Evolutionary conservation across 305 asterid genomes (phyloP), one percentile per base, ranked within the genome.

Genomic region (Fraxinus albicans): DNA sequence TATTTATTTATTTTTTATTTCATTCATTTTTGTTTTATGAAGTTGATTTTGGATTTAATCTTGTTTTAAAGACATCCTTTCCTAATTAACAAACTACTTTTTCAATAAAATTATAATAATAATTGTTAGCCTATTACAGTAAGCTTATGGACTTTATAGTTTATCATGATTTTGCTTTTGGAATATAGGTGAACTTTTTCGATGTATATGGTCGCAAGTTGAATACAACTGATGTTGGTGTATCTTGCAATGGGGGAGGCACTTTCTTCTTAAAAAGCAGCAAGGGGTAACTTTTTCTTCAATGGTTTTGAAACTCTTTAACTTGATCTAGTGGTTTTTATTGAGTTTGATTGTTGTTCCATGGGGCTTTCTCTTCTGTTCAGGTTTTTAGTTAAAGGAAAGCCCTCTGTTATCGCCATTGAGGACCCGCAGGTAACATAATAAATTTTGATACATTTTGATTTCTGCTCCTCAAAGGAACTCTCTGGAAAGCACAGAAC

Each of bases 131-230:
- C 19, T 55, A 33, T 72, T 33, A 34, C 40, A 31, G 19, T 69
- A 69, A 69, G 38, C 63, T 85, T 78, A 63, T 55, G 40, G 53
- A 50, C 77, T 79, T 77, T 38, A 69, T 8, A 36, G 75, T 84
- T 55, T 85, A 58, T 82, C 77, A 85, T 55, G 6, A 3, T 36
- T 33, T 60, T 87, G 80, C 33, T 35, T 75, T 35, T 87, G 73
- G 58, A 80, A 77, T 81, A 13, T 77, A 96, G 99, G 98, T 96
- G 67, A 87, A 90, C 79, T 94, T 96, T 88, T 93, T 96, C 80
- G 98, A 94, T 87, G 84, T 94, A 86, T 96, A 93, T 77, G 99
- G 99, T 60, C 87, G 98, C 90, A 96, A 93, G 83, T 81, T 96
- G 82, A 93, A 94, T 86, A 92, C 96, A 55, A 86, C 83, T 42